phyloP scores from a whole-genome alignment of 164 flowering plant species.

The Umbellularia californica region DNA sequence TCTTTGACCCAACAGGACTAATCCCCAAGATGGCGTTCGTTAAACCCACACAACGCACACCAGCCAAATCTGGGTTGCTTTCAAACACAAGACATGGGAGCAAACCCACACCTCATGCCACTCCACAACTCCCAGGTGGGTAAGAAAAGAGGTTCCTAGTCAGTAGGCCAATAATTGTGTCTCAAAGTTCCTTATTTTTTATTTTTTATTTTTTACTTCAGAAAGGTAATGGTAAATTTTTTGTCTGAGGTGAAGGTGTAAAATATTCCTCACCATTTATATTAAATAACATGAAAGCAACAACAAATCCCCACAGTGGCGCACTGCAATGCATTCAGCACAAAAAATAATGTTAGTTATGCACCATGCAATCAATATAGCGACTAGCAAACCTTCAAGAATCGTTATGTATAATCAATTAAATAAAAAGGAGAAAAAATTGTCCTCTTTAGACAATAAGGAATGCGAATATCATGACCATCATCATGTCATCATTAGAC shows the following conservation, averaged over 20 bases:
- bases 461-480: not conserved
- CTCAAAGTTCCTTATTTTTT: not conserved
- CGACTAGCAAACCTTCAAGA: not conserved
- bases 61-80: too few relatives aligned
- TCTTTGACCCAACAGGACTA: too few relatives aligned
- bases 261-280: slow-evolving; percentile 54
- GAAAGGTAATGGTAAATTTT: too few relatives aligned
- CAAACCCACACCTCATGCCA: too few relatives aligned
- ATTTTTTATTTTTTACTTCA: too few relatives aligned
- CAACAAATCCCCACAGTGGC: slow-evolving; percentile 97
- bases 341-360: slow-evolving; percentile 10
- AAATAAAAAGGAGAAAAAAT: not conserved
- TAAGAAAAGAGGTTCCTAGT: not conserved
- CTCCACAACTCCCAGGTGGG: not conserved
- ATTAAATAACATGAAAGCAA: slow-evolving; percentile 91
- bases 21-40: too few relatives aligned
- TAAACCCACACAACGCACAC: too few relatives aligned
- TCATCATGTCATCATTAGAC: too few relatives aligned
- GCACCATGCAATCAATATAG: not conserved
- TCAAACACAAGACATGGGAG: too few relatives aligned
- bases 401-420: not conserved
- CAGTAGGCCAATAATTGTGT: not conserved
- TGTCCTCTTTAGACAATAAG: not conserved
- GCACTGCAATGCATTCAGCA: slow-evolving; percentile 55
- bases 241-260: not conserved